Base-by-base conservation (phyloP, 768 basidiomycete species). In the Pulveroboletus sp. region DNA sequence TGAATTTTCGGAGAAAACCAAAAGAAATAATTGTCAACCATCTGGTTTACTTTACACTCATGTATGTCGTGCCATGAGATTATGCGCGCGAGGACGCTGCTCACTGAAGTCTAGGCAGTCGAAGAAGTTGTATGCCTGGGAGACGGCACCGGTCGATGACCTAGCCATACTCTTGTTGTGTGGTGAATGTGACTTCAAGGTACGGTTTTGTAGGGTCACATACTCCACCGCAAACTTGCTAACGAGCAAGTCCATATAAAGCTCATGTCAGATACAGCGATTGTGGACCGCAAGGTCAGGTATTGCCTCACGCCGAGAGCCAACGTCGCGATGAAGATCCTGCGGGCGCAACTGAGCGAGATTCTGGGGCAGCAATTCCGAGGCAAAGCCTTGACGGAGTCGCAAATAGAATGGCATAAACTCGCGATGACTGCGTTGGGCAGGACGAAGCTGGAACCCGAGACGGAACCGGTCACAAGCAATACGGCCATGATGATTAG, bases 71-170 rank as follows among this genome's bases (percentile, higher is more conserved):
- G 42, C 43, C 23, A 35, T 25, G 20, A 12, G 6, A 16, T 19
- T 20, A 5, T 21, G 33, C 47, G 17, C 5, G 20, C 25, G 20
- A 40, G 20, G 5, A 13, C 60, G 19, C 51, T 55, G 21, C 51
- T 56, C 35, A 57, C 39, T 11, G 21, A 37, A 43, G 27, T 51
- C 39, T 45, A 93, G 93, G 91, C 92, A 93, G 62, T 94, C 94
- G 7, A 97, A 92, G 70, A 92, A 83, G 64, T 69, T 94, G 23
- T 95, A 91, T 68, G 89, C 80, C 16, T 97, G 93, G 93, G 95
- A 98, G 67, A 92, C 87, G 1, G 84, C 90, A 6, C 90, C 93
- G 6, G 80, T 90, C 8, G 90, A 97, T 53, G 90, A 95, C 56
- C 66, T 89, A 23, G 81, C 90, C 5, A 65, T 98, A 43, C 61